Percentiles rank a stretch among this genome's conserved stretches.
Conservation (phyloP, 2,329 filamentous ascomycete genomes). For the Penicillium sp. region DNA sequence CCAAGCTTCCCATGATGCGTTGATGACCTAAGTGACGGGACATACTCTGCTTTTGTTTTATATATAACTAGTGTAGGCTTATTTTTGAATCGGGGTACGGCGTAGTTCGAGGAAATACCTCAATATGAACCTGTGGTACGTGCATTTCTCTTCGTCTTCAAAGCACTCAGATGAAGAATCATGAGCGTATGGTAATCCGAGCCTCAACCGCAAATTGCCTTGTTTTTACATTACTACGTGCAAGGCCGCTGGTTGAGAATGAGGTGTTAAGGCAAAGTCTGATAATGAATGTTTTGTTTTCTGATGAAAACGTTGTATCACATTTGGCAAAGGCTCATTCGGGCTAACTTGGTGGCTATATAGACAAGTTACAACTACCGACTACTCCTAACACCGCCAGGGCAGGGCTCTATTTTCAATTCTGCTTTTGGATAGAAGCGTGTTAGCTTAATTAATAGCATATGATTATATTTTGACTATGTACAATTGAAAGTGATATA, state of each 20-base stretch:
- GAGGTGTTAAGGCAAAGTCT: conserved; percentile 44
- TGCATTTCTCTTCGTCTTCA: conserved; percentile 12
- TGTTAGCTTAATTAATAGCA: neutral
- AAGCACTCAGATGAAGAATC: conserved; percentile 32
- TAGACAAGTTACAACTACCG: neutral
- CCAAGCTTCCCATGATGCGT: conserved; percentile 38
- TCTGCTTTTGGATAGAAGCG: neutral
- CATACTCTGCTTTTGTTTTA: conserved; percentile 21
- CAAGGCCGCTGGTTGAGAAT: conserved; percentile 39
- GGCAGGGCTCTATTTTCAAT: neutral
- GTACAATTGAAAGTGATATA: neutral
- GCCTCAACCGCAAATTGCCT: conserved; percentile 35
- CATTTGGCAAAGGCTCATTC: neutral
- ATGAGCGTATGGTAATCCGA: conserved; percentile 44
- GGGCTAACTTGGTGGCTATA: conserved; percentile 1
- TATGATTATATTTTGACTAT: neutral
- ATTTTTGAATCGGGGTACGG: neutral
- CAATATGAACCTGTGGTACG: conserved; percentile 11
- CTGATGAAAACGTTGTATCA: neutral
- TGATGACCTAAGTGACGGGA: conserved; percentile 47
- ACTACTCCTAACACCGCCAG: neutral
- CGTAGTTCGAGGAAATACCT: neutral
- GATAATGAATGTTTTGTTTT: conserved; percentile 20
- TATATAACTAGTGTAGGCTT: neutral
- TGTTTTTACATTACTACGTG: conserved; percentile 11